phyloP scores from a whole-genome alignment of 768 basidiomycete genomes.

The Tricholoma furcatifolium region DNA sequence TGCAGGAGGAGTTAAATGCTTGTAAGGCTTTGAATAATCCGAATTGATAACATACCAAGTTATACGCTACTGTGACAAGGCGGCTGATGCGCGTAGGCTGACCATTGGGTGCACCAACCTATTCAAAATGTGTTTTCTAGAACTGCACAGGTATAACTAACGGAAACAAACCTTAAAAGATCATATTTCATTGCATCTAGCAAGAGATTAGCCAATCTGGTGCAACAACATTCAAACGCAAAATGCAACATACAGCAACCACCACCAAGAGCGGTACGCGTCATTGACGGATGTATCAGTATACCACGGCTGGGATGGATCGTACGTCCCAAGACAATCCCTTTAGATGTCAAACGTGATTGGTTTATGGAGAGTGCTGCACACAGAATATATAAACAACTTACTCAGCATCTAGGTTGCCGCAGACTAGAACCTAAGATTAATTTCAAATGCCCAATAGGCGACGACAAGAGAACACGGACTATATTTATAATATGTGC shows the following conservation, averaged over 20 bases:
- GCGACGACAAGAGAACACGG: constrained; percentile 22
- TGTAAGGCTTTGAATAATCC: not conserved
- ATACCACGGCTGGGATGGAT: constrained; percentile 39
- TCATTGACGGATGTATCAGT: constrained; percentile 58
- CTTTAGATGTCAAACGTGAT: constrained; percentile 18
- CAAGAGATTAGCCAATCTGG: not conserved
- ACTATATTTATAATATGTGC: constrained; percentile 45
- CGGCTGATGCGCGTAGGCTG: too few species aligned
- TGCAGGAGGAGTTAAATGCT: constrained; percentile 15
- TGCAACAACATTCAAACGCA: not conserved
- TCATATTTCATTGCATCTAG: constrained; percentile 69
- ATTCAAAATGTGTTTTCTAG: too few species aligned
- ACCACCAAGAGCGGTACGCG: constrained; percentile 58
- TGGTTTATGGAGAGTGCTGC: not conserved
- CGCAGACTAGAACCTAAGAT: constrained; percentile 45
- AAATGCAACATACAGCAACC: constrained; percentile 52
- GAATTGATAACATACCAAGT: too few species aligned
- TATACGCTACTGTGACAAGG: too few species aligned
- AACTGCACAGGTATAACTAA: too few species aligned
- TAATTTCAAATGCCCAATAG: not conserved
- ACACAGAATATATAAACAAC: constrained; percentile 18
- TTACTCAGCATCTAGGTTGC: constrained; percentile 42
- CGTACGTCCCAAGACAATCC: constrained; percentile 40
- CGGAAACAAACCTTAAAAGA: constrained; percentile 19
- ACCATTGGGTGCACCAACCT: too few species aligned